Evolutionary conservation across 345 rosid genomes (phyloP), one percentile per base, ranked within the genome.

Genomic region (Melastoma malabathricum): DNA sequence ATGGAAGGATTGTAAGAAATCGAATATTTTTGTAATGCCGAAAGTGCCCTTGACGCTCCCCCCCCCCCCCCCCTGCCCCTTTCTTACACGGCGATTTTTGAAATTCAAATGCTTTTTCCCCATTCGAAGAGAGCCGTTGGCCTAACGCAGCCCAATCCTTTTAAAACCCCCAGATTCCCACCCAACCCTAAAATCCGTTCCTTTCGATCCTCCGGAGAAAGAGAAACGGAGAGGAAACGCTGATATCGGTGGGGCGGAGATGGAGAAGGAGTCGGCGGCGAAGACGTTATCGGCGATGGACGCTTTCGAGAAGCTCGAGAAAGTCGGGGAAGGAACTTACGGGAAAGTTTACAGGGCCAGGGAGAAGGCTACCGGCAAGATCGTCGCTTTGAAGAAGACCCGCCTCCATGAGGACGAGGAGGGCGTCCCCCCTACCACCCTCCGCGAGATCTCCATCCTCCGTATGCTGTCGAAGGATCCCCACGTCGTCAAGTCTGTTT

Each of bases 381-480:
- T 84, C 67, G 98, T 92, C 3, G 98, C 98, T 15, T 82, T 92
- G 2, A 92, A 92, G 81, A 92, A 92, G 76, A 92, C 98, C 5
- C 98, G 96, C 59, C 98, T 92, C 60, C 87, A 79, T 41, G 98
- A 84, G 55, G 98, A 92, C 62, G 95, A 92, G 16, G 97, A 92
- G 74, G 98, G 98, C 18, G 98, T 87, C 57, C 98, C 97, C 48
- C 84, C 98, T 48, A 92, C 98, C 22, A 92, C 98, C 39, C 98
- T 87, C 51, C 97, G 98, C 9, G 98, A 87, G 76, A 81, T 92
- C 68, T 92, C 98, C 54, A 92, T 92, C 69, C 70, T 92, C 67
- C 95, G 97, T 44, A 92, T 87, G 95, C 98, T 92, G 66, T 89
- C 98, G 54, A 73, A 84, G 2, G 98, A 92, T 63, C 86, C 98